Base-by-base conservation (phyloP, 495 filamentous ascomycete genomes). In the Daldinia vernicosa region DNA sequence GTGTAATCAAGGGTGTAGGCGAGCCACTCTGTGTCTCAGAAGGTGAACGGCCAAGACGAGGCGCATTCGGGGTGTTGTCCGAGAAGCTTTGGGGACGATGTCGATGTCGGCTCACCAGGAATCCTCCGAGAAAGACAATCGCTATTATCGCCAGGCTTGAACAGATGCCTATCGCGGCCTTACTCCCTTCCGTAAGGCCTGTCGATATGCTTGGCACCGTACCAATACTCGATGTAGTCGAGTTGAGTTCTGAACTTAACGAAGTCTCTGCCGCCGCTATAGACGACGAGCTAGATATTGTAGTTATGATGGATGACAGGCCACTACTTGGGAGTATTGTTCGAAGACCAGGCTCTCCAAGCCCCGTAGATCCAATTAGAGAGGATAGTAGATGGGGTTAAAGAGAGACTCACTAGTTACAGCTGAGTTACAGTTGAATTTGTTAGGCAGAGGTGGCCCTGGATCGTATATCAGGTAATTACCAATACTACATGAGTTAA, bases 91-190 rank as follows among this genome's bases (percentile, higher is more conserved):
- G 68, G 14, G 68, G 65, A 9, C 63, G 53, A 9, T 72, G 77
- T 33, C 77, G 66, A 22, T 77, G 69, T 19, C 78, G 78, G 54
- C 39, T 69, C 32, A 75, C 35, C 9, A 83, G 63, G 17, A 84
- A 80, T 19, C 80, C 70, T 4, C 80, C 53, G 15, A 85, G 53
- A 28, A 74, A 73, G 53, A 79, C 55, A 22, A 85, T 70, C 9
- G 69, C 78, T 15, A 83, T 68, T 51, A 74, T 68, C 22, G 69
- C 75, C 51, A 77, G 66, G 11, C 78, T 70, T 1, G 81, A 77
- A 71, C 82, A 83, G 4, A 83, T 68, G 26, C 75, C 78, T 39
- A 85, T 76, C 33, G 82, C 83, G 12, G 72, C 75, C 70, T 81
- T 83, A 63, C 75, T 77, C 24, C 76, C 79, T 37, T 62, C 58